Evolutionary conservation across 2,329 filamentous ascomycete species (phyloP).

Genomic region (Sphaceloma murrayae): DNA sequence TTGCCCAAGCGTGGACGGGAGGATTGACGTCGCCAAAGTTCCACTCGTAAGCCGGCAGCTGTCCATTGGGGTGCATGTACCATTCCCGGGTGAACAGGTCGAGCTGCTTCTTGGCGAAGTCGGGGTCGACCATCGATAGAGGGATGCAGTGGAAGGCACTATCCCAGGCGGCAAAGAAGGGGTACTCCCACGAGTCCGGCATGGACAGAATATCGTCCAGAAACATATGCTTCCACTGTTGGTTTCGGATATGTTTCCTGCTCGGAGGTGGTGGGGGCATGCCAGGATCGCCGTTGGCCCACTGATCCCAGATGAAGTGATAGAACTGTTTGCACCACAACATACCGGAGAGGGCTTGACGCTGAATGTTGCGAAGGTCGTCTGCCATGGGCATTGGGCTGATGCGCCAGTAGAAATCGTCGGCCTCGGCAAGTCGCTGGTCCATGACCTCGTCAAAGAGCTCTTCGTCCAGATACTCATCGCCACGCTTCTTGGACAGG

Average conservation of each 20-base stretch:
- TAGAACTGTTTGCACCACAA: conserved; percentile 98
- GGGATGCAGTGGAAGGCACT: conserved; percentile 95
- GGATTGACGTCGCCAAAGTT: conserved; percentile 97
- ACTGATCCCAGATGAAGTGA: conserved; percentile 94
- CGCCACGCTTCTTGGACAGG: conserved; percentile 59
- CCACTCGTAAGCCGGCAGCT: conserved; percentile 90
- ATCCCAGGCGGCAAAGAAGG: conserved; percentile 96
- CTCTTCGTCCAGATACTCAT: conserved; percentile 82
- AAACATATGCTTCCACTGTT: conserved; percentile 89
- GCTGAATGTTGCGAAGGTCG: conserved; percentile 87
- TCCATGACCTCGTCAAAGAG: conserved; percentile 86
- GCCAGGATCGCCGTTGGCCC: conserved; percentile 85
- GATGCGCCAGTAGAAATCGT: conserved; percentile 91
- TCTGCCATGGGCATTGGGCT: conserved; percentile 90
- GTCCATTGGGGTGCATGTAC: conserved; percentile 98
- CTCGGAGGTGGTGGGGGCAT: conserved; percentile 76
- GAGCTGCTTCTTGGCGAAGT: conserved; percentile 96
- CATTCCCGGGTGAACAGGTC: conserved; percentile 93
- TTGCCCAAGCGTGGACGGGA: conserved; percentile 91
- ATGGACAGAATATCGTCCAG: conserved; percentile 93
- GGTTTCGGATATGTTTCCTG: conserved; percentile 73
- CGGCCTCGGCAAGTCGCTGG: conserved; percentile 74
- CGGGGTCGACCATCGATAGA: conserved; percentile 91
- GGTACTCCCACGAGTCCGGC: conserved; percentile 98
- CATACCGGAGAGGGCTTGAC: conserved; percentile 92